Base-by-base conservation (phyloP, 306 rosid species). In the Dalbergia cultrata region DNA sequence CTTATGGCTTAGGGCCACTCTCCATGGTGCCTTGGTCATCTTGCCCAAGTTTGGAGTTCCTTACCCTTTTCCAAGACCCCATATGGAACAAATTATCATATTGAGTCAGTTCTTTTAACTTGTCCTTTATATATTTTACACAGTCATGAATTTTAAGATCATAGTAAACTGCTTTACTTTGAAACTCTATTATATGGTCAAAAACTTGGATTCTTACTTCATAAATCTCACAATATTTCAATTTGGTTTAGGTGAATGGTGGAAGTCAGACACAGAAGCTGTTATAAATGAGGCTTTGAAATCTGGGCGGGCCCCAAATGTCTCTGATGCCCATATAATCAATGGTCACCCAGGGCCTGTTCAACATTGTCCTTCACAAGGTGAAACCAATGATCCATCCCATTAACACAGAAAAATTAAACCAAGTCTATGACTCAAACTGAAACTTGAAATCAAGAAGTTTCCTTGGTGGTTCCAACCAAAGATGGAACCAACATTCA, bases 241-340 rank as follows among this genome's bases (percentile, higher is more conserved):
- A 82, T 44, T 82, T 87, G 85, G 33, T 61, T 84, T 50, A 94
- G 98, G 91, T 83, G 98, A 94, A 88, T 94, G 98, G 98, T 94
- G 98, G 98, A 92, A 94, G 82, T 90, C 97, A 67, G 96, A 94
- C 81, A 89, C 91, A 10, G 98, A 94, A 41, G 89, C 90, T 37
- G 86, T 94, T 5, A 86, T 94, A 34, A 90, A 88, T 56, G 92
- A 94, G 84, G 98, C 98, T 66, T 54, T 89, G 45, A 92, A 78
- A 78, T 92, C 97, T 81, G 98, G 98, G 0, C 71, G 60, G 77
- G 97, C 96, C 17, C 92, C 98, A 11, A 94, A 94, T 85, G 96
- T 94, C 49, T 94, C 98, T 80, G 98, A 92, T 81, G 92, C 97
- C 4, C 97, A 94, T 80, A 89, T 89, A 75, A 90, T 94, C 75